Evolutionary conservation across 139 green algal genomes (phyloP).

Genomic region (Axilococcus clingmanii): DNA sequence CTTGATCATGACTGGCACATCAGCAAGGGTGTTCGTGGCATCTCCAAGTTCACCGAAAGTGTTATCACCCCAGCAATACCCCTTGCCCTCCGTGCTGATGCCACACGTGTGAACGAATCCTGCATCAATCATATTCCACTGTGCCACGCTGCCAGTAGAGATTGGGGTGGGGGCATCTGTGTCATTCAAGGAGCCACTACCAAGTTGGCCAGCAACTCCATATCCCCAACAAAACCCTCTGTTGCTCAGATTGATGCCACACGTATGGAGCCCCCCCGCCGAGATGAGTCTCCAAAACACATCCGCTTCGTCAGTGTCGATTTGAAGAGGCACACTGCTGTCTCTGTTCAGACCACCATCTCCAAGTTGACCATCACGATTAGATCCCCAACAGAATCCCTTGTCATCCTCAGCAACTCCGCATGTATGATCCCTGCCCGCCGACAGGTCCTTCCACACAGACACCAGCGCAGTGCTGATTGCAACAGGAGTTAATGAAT

Average conservation of each 20-base stretch:
- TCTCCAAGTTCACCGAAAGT: too few relatives aligned
- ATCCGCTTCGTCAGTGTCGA: too few relatives aligned
- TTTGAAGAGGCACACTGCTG: too few relatives aligned
- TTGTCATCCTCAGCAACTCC: background rate
- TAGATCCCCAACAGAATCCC: conserved; percentile 3
- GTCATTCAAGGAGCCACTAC: background rate
- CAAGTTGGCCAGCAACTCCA: background rate
- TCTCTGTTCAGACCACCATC: background rate
- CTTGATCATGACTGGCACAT: too few relatives aligned
- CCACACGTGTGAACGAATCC: conserved; percentile 4
- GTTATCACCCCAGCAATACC: conserved; percentile 6
- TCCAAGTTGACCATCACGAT: background rate
- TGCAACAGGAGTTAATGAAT: background rate
- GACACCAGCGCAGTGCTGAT: background rate
- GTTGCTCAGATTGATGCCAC: background rate
- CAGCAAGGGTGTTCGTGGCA: too few relatives aligned
- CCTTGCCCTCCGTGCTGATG: background rate
- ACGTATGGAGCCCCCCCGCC: background rate
- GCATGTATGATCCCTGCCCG: conserved; percentile 1
- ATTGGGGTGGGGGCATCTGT: background rate
- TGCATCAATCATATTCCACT: background rate
- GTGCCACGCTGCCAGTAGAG: background rate
- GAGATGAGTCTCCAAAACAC: too few relatives aligned
- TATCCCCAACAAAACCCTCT: conserved; percentile 4
- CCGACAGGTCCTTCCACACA: background rate